Evolutionary conservation across 2,329 filamentous ascomycete genomes (phyloP).

Genomic region (Pezicula rhizophila): DNA sequence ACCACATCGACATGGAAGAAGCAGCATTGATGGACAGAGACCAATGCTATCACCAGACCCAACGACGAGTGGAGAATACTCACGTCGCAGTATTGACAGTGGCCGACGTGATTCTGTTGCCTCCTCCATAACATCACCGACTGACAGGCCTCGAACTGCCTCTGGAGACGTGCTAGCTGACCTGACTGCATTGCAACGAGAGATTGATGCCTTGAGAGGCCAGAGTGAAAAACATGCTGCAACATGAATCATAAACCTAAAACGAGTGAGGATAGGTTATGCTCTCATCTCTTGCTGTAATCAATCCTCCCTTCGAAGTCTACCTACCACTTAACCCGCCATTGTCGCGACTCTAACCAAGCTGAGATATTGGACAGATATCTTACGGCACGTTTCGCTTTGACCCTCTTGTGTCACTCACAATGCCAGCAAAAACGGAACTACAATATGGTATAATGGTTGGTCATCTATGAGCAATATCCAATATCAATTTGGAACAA

Average conservation of each 20-base stretch:
- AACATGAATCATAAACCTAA: constrained; percentile 11
- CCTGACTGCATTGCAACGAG: constrained; percentile 63
- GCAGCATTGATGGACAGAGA: constrained; percentile 19
- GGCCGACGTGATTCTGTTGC: constrained; percentile 14
- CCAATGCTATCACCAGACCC: constrained; percentile 9
- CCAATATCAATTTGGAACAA: too few relatives aligned
- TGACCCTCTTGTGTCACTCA: too few relatives aligned
- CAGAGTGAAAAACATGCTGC: constrained; percentile 27
- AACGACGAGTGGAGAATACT: constrained; percentile 20
- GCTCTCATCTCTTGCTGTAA: background rate
- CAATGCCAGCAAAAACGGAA: too few relatives aligned
- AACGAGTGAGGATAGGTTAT: background rate
- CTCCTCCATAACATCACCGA: constrained; percentile 12
- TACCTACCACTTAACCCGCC: too few relatives aligned
- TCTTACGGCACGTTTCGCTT: too few relatives aligned
- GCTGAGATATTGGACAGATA: too few relatives aligned
- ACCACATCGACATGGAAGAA: constrained; percentile 34
- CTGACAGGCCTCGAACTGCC: constrained; percentile 29
- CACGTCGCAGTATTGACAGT: constrained; percentile 18
- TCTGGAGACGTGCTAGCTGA: constrained; percentile 64
- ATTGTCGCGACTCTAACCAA: too few relatives aligned
- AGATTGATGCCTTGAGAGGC: constrained; percentile 63
- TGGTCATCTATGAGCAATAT: too few relatives aligned
- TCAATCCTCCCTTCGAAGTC: too few relatives aligned
- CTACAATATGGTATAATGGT: too few relatives aligned